Base-by-base conservation (phyloP, 2,329 filamentous ascomycete genomes). In the Hypoxylon sp. region DNA sequence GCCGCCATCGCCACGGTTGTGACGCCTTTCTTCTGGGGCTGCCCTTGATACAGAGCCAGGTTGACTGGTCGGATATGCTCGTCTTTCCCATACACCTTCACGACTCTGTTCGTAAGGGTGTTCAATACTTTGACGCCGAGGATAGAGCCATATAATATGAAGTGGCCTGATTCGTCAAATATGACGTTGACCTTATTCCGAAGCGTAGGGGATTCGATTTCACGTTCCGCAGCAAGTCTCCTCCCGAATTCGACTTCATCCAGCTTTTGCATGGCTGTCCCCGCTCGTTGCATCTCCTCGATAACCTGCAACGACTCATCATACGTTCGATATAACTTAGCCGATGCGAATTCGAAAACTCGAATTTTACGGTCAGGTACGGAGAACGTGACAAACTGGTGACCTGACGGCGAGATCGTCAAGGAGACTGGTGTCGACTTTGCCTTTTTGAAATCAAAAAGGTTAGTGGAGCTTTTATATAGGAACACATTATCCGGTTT, bases 1-100 rank as follows among this genome's bases (percentile, higher is more conserved):
- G 96, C 96, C 1, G 96, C 96, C 96, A 99, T 99, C 70, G 94
- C 94, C 22, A 98, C 91, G 0, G 96, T 99, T 2, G 96, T 92
- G 14, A 98, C 82, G 11, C 91, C 92, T 78, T 98, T 98, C 80
- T 95, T 96, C 77, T 97, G 92, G 0, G 96, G 96, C 70, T 95
- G 92, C 46, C 96, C 96, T 82, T 99, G 96, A 77, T 99, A 99
- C 4, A 99, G 80, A 16, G 91, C 87, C 11, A 99, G 81, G 76
- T 94, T 92, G 59, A 98, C 83, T 0, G 93, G 88, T 24, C 96
- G 89, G 72, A 97, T 90, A 42, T 91, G 89, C 75, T 99, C 96
- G 51, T 98, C 95, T 73, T 90, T 91, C 45, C 92, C 96, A 78
- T 95, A 98, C 1, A 96, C 87, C 76, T 93, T 94, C 66, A 97